Evolutionary conservation across 768 basidiomycete genomes (phyloP).

Genomic region (Atractiella rhizophila): DNA sequence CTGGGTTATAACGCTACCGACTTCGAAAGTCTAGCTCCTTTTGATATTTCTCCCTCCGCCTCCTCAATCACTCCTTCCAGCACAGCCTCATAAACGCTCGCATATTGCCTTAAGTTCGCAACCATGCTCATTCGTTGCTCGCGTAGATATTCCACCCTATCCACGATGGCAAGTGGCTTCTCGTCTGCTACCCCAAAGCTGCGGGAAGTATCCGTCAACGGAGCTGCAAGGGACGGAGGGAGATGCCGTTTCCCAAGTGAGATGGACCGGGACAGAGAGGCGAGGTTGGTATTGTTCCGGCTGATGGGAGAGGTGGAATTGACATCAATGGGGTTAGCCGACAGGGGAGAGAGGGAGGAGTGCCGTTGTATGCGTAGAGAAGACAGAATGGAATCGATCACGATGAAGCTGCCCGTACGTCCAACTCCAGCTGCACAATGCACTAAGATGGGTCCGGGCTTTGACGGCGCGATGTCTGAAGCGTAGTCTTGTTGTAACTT

Average conservation of each 20-base stretch:
- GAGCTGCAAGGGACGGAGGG: constrained; percentile 3
- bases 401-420: constrained; percentile 36
- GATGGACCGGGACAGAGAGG: not conserved
- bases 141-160: constrained; percentile 73
- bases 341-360: not conserved
- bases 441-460: constrained; percentile 28
- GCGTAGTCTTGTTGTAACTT: constrained; percentile 12
- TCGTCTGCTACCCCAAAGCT: constrained; percentile 8
- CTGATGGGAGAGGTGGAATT: not conserved
- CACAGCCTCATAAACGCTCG: constrained; percentile 68
- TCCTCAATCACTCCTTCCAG: constrained; percentile 43
- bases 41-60: too few species aligned
- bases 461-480: constrained; percentile 6
- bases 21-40: too few species aligned
- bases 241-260: not conserved
- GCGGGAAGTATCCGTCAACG: not conserved
- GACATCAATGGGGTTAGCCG: not conserved
- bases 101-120: constrained; percentile 79
- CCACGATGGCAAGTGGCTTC: constrained; percentile 38
- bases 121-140: constrained; percentile 92
- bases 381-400: constrained; percentile 18
- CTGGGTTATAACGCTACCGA: too few species aligned
- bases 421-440: constrained; percentile 92
- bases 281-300: not conserved
- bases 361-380: not conserved